Percentiles rank a stretch among this genome's conserved stretches.
phyloP scores from a whole-genome alignment of 345 rosid species.

The Balakata baccata region DNA sequence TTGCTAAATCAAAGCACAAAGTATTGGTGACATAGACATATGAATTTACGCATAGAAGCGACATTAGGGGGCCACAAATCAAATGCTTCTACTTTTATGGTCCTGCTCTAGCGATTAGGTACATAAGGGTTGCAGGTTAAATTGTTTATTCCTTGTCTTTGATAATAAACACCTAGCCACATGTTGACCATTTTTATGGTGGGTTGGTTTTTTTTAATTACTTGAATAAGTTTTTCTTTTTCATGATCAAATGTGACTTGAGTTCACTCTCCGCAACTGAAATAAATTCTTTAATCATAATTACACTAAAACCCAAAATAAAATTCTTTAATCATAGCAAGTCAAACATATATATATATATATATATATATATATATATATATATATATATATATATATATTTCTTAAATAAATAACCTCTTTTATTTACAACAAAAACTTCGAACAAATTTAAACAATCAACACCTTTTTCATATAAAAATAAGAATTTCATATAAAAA shows the following conservation, averaged over 20 bases:
- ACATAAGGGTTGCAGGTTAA: not conserved
- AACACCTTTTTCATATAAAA: too few relatives aligned
- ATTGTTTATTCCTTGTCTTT: not conserved
- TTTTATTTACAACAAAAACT: too few relatives aligned
- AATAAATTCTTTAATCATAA: too few relatives aligned
- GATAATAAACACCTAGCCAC: too few relatives aligned
- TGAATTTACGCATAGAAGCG: not conserved
- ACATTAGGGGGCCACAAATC: not conserved
- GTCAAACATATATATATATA: not conserved
- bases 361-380: too few relatives aligned
- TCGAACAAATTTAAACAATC: too few relatives aligned
- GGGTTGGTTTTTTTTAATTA: too few relatives aligned
- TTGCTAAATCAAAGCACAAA: not conserved
- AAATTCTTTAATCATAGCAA: not conserved
- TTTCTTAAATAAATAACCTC: too few relatives aligned
- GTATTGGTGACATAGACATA: constrained; percentile 2
- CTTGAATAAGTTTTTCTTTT: too few relatives aligned
- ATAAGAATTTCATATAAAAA: too few relatives aligned
- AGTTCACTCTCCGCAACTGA: not conserved
- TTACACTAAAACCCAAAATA: too few relatives aligned
- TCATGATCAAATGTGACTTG: not conserved
- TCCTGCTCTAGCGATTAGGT: not conserved
- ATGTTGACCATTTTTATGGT: constrained; percentile 6
- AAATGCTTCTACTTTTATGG: not conserved
- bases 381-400: too few relatives aligned